Base-by-base conservation (phyloP, 1,284 basidiomycete species). In the Boletus sp. region DNA sequence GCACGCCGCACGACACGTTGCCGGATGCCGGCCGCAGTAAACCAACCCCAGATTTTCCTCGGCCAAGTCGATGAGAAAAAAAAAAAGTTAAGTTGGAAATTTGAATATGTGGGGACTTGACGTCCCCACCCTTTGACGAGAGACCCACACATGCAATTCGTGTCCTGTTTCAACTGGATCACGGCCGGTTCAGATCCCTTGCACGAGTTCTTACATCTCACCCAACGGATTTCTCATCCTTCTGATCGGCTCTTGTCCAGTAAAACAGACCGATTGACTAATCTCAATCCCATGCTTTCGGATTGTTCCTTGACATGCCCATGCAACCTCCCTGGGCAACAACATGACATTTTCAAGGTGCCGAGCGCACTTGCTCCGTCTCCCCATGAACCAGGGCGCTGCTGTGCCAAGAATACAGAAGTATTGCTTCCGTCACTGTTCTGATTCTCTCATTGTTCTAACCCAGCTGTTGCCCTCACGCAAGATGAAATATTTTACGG, bases 251-350 rank as follows among this genome's bases (percentile, higher is more conserved):
- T n/a, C 14, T 31, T 35, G 13, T 44, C 16, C 33, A 27, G n/a
- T n/a, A n/a, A n/a, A 40, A 31, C 52, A 60, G 61, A 52, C 52
- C 51, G 52, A 58, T 62, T 60, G 19, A 9, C 57, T 65, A n/a
- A 62, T 59, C 64, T 64, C 43, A 23, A 43, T 54, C 50, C 56
- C 57, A n/a, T 64, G 57, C 58, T 52, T 23, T 50, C 48, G 38
- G 53, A 55, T 65, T 14, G 49, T 48, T 70, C 44, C 44, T 31
- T 23, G 40, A n/a, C 50, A 46, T 50, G 21, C 52, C 21, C 33
- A 48, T 40, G 44, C 58, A 56, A 53, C 37, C 50, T 19, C 38
- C 35, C 28, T 52, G 30, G 52, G 53, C 38, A 56, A 49, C 21
- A 30, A 25, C 38, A 28, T 21, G 3, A 43, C 40, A n/a, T 43